A percentile compares a stretch with the other conserved stretches of the same genome.
phyloP scores from a whole-genome alignment of 441 rosid genomes.

The Jatropha multifida region DNA sequence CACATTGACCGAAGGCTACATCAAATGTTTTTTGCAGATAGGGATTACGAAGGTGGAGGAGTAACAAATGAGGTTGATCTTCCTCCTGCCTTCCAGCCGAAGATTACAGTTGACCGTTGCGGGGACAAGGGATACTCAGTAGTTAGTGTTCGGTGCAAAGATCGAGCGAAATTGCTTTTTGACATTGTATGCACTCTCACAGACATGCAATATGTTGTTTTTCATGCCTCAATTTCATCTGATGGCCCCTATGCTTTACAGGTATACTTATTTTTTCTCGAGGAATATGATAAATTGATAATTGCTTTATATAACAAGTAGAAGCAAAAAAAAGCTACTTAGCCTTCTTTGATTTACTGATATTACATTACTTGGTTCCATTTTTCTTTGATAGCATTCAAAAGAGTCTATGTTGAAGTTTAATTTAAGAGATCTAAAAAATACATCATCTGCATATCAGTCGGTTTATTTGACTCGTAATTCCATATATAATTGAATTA shows the following conservation, averaged over 20 bases:
- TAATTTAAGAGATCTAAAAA: not conserved
- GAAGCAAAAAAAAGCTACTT: not conserved
- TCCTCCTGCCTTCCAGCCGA: slow-evolving; percentile 49
- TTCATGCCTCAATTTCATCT: slow-evolving; percentile 73
- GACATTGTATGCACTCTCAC: slow-evolving; percentile 93
- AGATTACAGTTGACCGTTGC: slow-evolving; percentile 60
- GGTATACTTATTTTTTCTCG: slow-evolving; percentile 29
- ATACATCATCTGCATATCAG: not conserved
- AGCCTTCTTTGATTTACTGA: not conserved
- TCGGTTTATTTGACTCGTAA: not conserved
- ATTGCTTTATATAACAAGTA: not conserved
- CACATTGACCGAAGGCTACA: slow-evolving; percentile 81
- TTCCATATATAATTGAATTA: not conserved
- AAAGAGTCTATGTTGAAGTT: not conserved
- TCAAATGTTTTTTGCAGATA: slow-evolving; percentile 93
- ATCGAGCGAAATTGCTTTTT: slow-evolving; percentile 81
- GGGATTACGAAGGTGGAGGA: slow-evolving; percentile 69
- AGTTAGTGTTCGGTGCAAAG: slow-evolving; percentile 66
- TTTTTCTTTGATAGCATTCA: not conserved
- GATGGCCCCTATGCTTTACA: slow-evolving; percentile 73
- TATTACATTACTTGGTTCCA: not conserved
- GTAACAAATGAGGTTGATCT: slow-evolving; percentile 37
- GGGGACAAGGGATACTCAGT: slow-evolving; percentile 83
- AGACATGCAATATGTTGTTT: slow-evolving; percentile 93
- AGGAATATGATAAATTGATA: not conserved